Evolutionary conservation across 306 rosid species (phyloP), one percentile per base, ranked within the genome.

Genomic region (Dalbergia cochinchinensis): DNA sequence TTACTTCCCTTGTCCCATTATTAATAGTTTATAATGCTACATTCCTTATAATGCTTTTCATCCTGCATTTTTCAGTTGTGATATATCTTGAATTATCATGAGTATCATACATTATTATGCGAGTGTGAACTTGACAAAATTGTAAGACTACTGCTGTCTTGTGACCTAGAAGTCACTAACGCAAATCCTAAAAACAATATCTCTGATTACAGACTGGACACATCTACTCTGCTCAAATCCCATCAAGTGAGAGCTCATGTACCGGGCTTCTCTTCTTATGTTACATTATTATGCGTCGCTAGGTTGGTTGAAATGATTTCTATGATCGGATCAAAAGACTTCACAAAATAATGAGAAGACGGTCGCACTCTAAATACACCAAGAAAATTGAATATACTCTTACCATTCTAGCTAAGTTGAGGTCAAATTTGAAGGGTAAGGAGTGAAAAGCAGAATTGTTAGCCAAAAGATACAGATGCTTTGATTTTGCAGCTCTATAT

Each of bases 351-450:
- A 26, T 20, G 22, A 34, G 19, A 19, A 33, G 67, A 67, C 0
- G 10, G 34, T 15, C 13, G 44, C 31, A 66, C 8, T 41, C 31
- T 50, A 62, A 16, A 33, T 15, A 55, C n/a, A 44, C 20, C 10
- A 48, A 10, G 9, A 54, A 16, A 34, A 69, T 42, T 50, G 37
- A 57, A 37, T 51, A 57, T 58, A 75, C 26, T 74, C 84, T 87
- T 79, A 90, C 97, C 91, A 80, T 85, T 11, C 94, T 91, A 54
- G 54, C 87, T 7, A 34, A 86, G 58, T 88, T 88, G 4, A 47
- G 69, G 79, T 87, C 75, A 34, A 87, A 65, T 80, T 67, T 82
- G 51, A 31, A 16, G 12, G 73, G 65, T 9, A 67, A 81, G 69
- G 74, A 76, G 11, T 72, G 57, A 26, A 73, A 76, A 34, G 60